Conservation (phyloP, 371 early-diverging fungal genomes). For the Spraguea lophii region DNA sequence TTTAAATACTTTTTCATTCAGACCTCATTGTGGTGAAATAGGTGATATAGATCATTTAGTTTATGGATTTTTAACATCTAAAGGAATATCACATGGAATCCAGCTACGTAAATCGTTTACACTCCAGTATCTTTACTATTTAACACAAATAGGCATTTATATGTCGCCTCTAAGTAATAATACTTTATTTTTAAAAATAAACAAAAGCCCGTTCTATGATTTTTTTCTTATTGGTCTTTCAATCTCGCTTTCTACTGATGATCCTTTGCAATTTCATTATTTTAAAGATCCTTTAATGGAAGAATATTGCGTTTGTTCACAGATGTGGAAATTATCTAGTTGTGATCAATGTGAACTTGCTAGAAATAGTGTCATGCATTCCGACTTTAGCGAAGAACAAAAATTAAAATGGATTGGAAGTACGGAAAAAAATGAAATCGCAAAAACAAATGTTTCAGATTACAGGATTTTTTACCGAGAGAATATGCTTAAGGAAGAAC, state of each 20-base stretch:
- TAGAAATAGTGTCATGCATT: constrained; percentile 70
- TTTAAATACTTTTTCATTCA: constrained; percentile 63
- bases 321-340: constrained; percentile 76
- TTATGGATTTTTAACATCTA: constrained; percentile 66
- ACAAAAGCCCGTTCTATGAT: constrained; percentile 71
- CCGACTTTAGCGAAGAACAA: constrained; percentile 66
- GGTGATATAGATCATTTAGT: constrained; percentile 86
- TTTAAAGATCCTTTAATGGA: constrained; percentile 91
- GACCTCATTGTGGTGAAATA: constrained; percentile 88
- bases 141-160: constrained; percentile 79
- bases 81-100: constrained; percentile 79
- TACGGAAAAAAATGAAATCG: constrained; percentile 55
- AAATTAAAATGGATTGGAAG: constrained; percentile 79
- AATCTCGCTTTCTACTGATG: constrained; percentile 79
- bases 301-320: constrained; percentile 88
- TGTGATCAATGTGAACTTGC: constrained; percentile 91
- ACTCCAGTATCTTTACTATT: constrained; percentile 74
- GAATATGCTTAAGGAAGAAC: constrained; percentile 63
- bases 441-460: constrained; percentile 78
- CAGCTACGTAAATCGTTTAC: constrained; percentile 78
- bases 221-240: constrained; percentile 86
- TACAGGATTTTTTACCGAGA: constrained; percentile 65
- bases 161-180: constrained; percentile 95
- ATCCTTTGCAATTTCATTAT: constrained; percentile 90
- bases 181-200: constrained; percentile 76